A percentile compares a stretch with the other conserved stretches of the same genome.
These are phyloP conservation scores for Pythium dissimile DNA, from an alignment of 352 stramenopile species.

Conservation along the genomic window DNA sequence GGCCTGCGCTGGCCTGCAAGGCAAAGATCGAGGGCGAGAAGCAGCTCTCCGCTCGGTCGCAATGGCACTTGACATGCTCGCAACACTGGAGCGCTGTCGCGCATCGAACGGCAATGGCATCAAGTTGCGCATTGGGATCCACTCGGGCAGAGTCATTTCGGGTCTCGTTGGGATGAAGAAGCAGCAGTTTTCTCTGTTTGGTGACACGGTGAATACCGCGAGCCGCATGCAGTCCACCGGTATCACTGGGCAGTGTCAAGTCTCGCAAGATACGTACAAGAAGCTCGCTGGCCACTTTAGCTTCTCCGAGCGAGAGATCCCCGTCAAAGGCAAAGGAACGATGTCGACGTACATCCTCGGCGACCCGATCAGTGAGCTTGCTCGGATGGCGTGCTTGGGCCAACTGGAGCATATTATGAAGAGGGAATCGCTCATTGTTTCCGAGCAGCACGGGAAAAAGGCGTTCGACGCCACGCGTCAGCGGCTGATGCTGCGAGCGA, in stretches of 20 bases:
- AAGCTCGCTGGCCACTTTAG: conserved; percentile 71
- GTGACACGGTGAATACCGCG: conserved; percentile 90
- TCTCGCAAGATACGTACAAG: conserved; percentile 81
- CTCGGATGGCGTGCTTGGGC: conserved; percentile 47
- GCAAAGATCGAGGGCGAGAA: conserved; percentile 72
- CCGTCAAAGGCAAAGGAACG: conserved; percentile 83
- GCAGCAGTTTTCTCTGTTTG: conserved; percentile 92
- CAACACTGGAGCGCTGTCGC: conserved; percentile 57
- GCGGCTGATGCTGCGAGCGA: conserved; percentile 44
- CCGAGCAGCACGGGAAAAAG: conserved; percentile 36
- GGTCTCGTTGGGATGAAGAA: conserved; percentile 91
- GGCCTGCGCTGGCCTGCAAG: conserved; percentile 80
- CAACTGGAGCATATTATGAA: conserved; percentile 71
- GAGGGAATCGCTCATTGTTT: conserved; percentile 58
- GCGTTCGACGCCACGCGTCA: conserved; percentile 51
- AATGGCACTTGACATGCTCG: conserved; percentile 80
- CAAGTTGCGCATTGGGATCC: conserved; percentile 89
- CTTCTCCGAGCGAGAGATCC: conserved; percentile 77
- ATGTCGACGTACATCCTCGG: conserved; percentile 86
- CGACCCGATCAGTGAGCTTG: conserved; percentile 61
- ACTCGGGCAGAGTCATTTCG: conserved; percentile 87
- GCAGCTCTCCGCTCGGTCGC: conserved; percentile 68
- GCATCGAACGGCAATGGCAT: conserved; percentile 81
- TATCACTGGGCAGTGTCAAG: conserved; percentile 68
- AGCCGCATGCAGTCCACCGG: conserved; percentile 90